A percentile compares a stretch with the other conserved stretches of the same genome.
Conservation (phyloP, 768 basidiomycete genomes). For the Amylocystis lapponica region DNA sequence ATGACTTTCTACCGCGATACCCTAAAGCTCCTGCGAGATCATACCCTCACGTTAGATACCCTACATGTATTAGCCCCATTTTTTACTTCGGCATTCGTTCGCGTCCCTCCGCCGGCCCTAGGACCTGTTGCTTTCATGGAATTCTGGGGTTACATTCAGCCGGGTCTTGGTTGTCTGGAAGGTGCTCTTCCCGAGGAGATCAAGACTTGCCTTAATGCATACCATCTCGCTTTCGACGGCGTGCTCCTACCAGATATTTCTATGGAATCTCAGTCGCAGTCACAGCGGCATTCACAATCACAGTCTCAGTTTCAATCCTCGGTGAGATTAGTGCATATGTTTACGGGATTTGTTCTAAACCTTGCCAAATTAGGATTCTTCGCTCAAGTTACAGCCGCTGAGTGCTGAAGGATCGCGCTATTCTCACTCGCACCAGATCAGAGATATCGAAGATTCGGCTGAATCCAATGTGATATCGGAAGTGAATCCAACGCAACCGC, state of each 20-base stretch:
- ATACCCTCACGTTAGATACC: slow-evolving; percentile 35
- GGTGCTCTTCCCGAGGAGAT: slow-evolving; percentile 36
- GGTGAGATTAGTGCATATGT: too few species aligned
- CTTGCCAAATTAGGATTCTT: too few species aligned
- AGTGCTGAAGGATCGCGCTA: too few species aligned
- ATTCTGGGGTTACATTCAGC: slow-evolving; percentile 48
- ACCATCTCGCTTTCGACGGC: slow-evolving; percentile 41
- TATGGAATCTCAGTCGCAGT: slow-evolving; percentile 14
- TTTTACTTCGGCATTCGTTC: slow-evolving; percentile 45
- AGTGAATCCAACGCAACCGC: too few species aligned
- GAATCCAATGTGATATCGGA: too few species aligned
- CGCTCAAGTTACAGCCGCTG: too few species aligned
- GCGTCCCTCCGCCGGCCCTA: slow-evolving; percentile 38
- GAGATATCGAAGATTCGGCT: too few species aligned
- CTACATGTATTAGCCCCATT: slow-evolving; percentile 40
- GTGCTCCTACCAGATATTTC: slow-evolving; percentile 40
- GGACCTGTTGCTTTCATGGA: slow-evolving; percentile 48
- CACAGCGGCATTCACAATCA: background rate
- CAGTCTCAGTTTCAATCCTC: background rate
- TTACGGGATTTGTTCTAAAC: too few species aligned
- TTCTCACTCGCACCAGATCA: too few species aligned
- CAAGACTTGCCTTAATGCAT: slow-evolving; percentile 39
- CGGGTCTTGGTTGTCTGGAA: background rate
- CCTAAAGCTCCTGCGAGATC: slow-evolving; percentile 32
- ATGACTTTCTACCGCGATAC: slow-evolving; percentile 38